Evolutionary conservation across 1,284 basidiomycete species (phyloP), one percentile per base, ranked within the genome.

Genomic region (Pascua guehoae): DNA sequence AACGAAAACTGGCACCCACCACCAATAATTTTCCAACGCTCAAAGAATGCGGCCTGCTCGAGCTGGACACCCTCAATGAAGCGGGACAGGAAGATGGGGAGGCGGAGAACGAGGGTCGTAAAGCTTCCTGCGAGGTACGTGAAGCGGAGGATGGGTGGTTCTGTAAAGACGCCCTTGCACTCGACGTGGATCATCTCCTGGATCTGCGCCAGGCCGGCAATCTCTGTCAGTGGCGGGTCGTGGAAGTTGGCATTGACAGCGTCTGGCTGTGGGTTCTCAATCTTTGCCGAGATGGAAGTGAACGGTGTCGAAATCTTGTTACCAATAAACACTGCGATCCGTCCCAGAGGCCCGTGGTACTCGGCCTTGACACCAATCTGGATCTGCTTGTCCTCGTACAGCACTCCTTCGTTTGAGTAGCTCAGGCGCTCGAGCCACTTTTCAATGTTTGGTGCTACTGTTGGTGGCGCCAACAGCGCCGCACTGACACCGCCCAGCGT

Each of bases 311-410:
- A 84, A 51, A 95, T 82, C 78, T 98, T 98, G 83, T 98, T 98
- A 65, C 95, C 94, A 66, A 98, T 85, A 79, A 95, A 98, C 37
- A 98, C 81, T 17, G 93, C 90, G 45, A 98, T 75, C 64, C 95
- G 89, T 14, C 95, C 95, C 41, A 91, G 83, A 66, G 92, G 86
- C 12, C 88, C 89, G 74, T 97, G 94, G 73, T 91, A 98, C 69
- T 94, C 88, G 47, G 92, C 91, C 79, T 98, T 98, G 80, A 98
- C 78, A 36, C 95, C 96, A 61, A 98, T 86, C 74, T 98, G 95
- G 40, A 98, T 84, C 76, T 95, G 90, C 14, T 89, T 85, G 69
- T 98, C 96, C 74, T 98, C 96, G 77, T 91, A 98, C 15, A 98
- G 82, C 24, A 98, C 86, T 47, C 96, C 96, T 64, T 98, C 95